phyloP scores from a whole-genome alignment of 306 rosid genomes.

The Quillaja saponaria region DNA sequence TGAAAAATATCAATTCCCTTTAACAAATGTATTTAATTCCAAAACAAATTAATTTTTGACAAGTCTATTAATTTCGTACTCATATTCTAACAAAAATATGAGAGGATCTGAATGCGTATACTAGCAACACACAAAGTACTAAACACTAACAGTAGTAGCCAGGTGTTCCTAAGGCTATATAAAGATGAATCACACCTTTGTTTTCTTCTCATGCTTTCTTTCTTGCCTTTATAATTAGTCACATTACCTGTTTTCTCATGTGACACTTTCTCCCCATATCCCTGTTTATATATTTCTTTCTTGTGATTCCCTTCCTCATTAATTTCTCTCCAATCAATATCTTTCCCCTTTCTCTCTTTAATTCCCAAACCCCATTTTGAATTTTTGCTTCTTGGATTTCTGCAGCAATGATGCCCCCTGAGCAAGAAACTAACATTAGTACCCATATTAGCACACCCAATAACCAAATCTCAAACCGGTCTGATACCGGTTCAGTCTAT shows the following conservation, averaged over 20 bases:
- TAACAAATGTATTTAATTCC: too few relatives aligned
- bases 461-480: slow-evolving; percentile 32
- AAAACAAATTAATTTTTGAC: too few relatives aligned
- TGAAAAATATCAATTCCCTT: too few relatives aligned
- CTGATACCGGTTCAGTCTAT: slow-evolving; percentile 46
- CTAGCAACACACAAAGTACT: too few relatives aligned
- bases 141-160: too few relatives aligned
- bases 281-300: too few relatives aligned
- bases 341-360: background rate
- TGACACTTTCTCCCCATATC: slow-evolving; percentile 18
- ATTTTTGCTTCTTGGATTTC: background rate
- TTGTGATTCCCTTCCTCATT: background rate
- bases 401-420: slow-evolving; percentile 71
- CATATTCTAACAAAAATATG: too few relatives aligned
- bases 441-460: slow-evolving; percentile 27
- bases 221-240: slow-evolving; percentile 35
- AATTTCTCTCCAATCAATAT: slow-evolving; percentile 14
- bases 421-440: slow-evolving; percentile 56
- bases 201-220: slow-evolving; percentile 29
- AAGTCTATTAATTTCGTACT: too few relatives aligned
- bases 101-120: too few relatives aligned
- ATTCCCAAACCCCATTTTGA: background rate
- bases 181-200: background rate
- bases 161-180: too few relatives aligned
- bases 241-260: slow-evolving; percentile 34